Conservation (phyloP, 2,329 filamentous ascomycete genomes). For the Orbilia oligospora region DNA sequence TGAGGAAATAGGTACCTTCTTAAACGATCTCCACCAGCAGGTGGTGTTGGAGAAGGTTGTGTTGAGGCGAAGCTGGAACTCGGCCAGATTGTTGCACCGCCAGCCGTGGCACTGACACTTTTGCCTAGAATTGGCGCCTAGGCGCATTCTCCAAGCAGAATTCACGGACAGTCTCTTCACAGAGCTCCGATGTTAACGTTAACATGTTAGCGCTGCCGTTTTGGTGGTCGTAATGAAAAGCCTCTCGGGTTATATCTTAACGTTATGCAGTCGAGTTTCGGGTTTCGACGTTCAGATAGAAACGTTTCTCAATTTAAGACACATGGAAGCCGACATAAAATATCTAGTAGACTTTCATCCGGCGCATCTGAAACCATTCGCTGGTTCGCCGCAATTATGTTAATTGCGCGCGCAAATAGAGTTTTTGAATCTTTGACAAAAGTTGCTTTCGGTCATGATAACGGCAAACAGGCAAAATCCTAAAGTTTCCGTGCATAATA, state of each 20-base stretch:
- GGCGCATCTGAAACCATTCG: too few relatives aligned
- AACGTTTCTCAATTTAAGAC: too few relatives aligned
- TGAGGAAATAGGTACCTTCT: conserved; percentile 5
- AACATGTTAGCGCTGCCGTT: neutral
- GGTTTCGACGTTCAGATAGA: too few relatives aligned
- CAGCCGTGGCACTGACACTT: conserved; percentile 1
- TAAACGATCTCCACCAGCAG: neutral
- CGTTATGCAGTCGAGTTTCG: neutral
- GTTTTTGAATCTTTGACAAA: too few relatives aligned
- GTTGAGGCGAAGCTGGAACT: neutral
- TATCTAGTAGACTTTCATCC: too few relatives aligned
- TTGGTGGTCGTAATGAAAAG: neutral
- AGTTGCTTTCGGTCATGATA: too few relatives aligned
- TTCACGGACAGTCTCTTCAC: conserved; percentile 1
- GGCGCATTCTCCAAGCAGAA: conserved; percentile 6
- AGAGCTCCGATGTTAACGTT: neutral
- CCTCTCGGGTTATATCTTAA: neutral
- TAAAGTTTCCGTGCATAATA: too few relatives aligned
- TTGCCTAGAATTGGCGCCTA: conserved; percentile 10
- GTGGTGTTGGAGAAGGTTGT: neutral
- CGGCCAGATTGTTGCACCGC: conserved; percentile 39
- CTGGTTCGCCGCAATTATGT: too few relatives aligned
- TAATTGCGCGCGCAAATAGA: too few relatives aligned
- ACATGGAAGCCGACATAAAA: too few relatives aligned
- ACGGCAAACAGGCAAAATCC: too few relatives aligned